phyloP scores from a whole-genome alignment of 1,284 basidiomycete species.

The Sphagnurus paluster region DNA sequence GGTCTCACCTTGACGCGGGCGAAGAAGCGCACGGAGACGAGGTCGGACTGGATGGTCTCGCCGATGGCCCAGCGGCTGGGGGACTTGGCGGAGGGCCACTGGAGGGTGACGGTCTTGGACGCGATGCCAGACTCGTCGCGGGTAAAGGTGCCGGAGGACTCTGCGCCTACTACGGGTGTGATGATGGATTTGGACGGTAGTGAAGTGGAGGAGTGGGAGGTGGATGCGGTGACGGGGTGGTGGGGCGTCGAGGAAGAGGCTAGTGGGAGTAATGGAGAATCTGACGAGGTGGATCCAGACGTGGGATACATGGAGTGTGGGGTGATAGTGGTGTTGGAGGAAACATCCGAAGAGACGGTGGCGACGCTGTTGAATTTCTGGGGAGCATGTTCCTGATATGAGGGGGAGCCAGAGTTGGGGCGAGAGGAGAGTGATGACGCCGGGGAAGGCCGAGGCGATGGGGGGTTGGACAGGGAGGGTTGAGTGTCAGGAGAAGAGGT shows the following conservation, averaged over 20 bases:
- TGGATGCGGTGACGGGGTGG: conserved; percentile 21
- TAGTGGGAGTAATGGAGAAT: too few relatives aligned
- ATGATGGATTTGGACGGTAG: conserved; percentile 43
- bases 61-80: conserved; percentile 74
- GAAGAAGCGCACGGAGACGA: conserved; percentile 70
- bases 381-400: conserved; percentile 26
- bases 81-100: conserved; percentile 71
- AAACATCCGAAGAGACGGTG: conserved; percentile 38
- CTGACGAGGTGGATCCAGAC: conserved; percentile 30
- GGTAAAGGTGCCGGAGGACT: conserved; percentile 56
- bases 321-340: conserved; percentile 41
- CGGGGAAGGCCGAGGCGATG: conserved; percentile 15
- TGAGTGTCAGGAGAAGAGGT: conserved; percentile 23
- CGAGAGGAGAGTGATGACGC: conserved; percentile 18
- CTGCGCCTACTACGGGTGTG: conserved; percentile 55
- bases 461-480: conserved; percentile 25
- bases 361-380: conserved; percentile 16
- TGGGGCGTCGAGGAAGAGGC: too few relatives aligned
- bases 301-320: conserved; percentile 32
- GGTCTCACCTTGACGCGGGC: conserved; percentile 60
- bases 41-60: conserved; percentile 66
- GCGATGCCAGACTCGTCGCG: conserved; percentile 56
- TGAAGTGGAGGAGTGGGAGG: conserved; percentile 5
- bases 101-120: conserved; percentile 63
- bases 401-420: conserved; percentile 23